Percentiles rank a stretch among this genome's conserved stretches.
Evolutionary conservation across 73 alveolate genomes (phyloP).

Genomic region (Paramecium sexaurelia): DNA sequence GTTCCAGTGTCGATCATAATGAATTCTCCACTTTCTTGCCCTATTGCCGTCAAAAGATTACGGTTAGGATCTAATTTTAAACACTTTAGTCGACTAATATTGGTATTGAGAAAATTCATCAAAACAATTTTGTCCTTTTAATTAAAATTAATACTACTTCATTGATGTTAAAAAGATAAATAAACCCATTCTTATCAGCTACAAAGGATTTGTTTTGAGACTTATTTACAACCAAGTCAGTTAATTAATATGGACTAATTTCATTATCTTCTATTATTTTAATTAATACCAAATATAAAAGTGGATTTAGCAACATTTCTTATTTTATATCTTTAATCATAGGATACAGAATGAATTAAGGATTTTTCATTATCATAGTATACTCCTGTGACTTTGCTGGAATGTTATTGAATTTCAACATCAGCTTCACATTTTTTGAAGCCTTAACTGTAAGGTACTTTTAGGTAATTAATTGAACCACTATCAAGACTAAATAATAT

Average conservation of each 20-base stretch:
- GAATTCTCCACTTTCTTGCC: conserved; percentile 57
- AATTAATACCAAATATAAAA: not conserved
- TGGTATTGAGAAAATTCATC: conserved; percentile 65
- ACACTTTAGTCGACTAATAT: conserved; percentile 39
- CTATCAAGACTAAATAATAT: conserved; percentile 50
- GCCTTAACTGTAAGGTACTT: conserved; percentile 49
- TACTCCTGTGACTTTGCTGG: conserved; percentile 58
- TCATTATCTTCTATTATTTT: not conserved
- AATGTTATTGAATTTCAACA: conserved; percentile 42
- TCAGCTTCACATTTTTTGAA: conserved; percentile 40
- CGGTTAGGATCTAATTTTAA: conserved; percentile 27
- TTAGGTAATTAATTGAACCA: conserved; percentile 59
- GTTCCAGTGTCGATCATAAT: not conserved
- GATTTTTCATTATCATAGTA: conserved; percentile 40
- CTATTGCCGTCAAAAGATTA: conserved; percentile 43
- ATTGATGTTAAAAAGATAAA: conserved; percentile 13
- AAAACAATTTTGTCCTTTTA: conserved; percentile 13
- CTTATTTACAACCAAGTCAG: conserved; percentile 49
- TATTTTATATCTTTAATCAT: conserved; percentile 35
- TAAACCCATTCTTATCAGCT: conserved; percentile 39
- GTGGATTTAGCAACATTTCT: not conserved
- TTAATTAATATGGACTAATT: conserved; percentile 68
- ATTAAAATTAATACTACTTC: not conserved
- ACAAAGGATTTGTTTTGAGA: conserved; percentile 16
- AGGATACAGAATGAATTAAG: conserved; percentile 32